Percentiles rank a stretch among this genome's conserved stretches.
phyloP scores from a whole-genome alignment of 2,329 filamentous ascomycete genomes.

The Torrubiellomyces zombiae region DNA sequence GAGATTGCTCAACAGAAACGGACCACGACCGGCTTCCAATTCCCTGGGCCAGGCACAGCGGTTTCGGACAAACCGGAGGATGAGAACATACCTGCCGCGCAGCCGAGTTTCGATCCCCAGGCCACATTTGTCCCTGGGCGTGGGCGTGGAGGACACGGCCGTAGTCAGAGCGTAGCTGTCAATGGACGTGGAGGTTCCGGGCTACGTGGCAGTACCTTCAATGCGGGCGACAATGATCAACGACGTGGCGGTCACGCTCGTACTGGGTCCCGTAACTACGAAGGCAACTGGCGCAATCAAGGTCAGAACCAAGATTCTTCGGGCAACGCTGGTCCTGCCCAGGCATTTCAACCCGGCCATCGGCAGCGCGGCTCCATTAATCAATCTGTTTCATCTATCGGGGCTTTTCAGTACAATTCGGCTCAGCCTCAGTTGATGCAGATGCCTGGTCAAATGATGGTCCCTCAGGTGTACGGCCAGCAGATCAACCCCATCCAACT shows the following conservation, averaged over 20 bases:
- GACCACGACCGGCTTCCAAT: slow-evolving; percentile 87
- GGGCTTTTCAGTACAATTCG: slow-evolving; percentile 70
- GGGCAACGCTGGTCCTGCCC: slow-evolving; percentile 33
- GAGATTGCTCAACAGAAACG: slow-evolving; percentile 94
- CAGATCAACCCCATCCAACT: slow-evolving; percentile 78
- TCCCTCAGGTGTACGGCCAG: slow-evolving; percentile 76
- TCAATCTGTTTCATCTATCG: slow-evolving; percentile 69
- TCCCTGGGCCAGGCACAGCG: slow-evolving; percentile 59
- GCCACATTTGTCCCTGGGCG: slow-evolving; percentile 26
- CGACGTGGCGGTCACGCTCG: slow-evolving; percentile 67
- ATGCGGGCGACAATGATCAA: slow-evolving; percentile 47
- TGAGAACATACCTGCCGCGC: slow-evolving; percentile 20
- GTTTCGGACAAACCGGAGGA: slow-evolving; percentile 44
- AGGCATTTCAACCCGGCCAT: slow-evolving; percentile 83
- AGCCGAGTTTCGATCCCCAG: slow-evolving; percentile 16
- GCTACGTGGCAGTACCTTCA: slow-evolving; percentile 42
- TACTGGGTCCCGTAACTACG: slow-evolving; percentile 81
- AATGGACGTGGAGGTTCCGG: slow-evolving; percentile 52
- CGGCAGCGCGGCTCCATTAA: slow-evolving; percentile 71
- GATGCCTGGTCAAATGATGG: slow-evolving; percentile 71
- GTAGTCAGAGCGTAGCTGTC: slow-evolving; percentile 84
- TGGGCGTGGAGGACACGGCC: slow-evolving; percentile 45
- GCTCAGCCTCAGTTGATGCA: slow-evolving; percentile 78
- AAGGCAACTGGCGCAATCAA: slow-evolving; percentile 93
- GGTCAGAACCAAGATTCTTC: slow-evolving; percentile 42